phyloP scores from a whole-genome alignment of 1,139 yeast genomes.

The Meyerozyma sp. region DNA sequence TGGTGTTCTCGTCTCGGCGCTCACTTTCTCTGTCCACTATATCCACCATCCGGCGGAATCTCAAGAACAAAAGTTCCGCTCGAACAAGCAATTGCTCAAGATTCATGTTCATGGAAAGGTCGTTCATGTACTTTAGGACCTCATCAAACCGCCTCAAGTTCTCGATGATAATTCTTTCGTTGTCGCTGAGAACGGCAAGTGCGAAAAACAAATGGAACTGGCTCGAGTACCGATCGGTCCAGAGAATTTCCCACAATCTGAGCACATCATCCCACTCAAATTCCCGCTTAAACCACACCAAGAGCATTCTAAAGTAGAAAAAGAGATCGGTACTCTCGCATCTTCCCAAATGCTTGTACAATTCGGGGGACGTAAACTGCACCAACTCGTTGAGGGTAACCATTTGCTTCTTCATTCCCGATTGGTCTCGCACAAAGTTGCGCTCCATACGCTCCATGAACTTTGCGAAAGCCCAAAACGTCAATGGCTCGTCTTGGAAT shows the following conservation, averaged over 20 bases:
- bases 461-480: slow-evolving; percentile 85
- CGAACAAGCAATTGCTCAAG: slow-evolving; percentile 71
- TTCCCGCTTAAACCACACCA: slow-evolving; percentile 95
- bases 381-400: slow-evolving; percentile 73
- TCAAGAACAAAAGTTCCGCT: slow-evolving; percentile 74
- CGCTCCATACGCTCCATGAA: slow-evolving; percentile 96
- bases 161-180: slow-evolving; percentile 71
- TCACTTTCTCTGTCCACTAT: slow-evolving; percentile 58
- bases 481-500: slow-evolving; percentile 68
- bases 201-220: slow-evolving; percentile 88
- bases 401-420: slow-evolving; percentile 91
- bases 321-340: slow-evolving; percentile 89
- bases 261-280: slow-evolving; percentile 75
- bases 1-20: slow-evolving; percentile 10
- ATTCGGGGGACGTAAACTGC: slow-evolving; percentile 81
- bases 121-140: slow-evolving; percentile 88
- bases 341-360: slow-evolving; percentile 75
- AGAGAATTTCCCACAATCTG: slow-evolving; percentile 82
- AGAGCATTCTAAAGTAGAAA: slow-evolving; percentile 89
- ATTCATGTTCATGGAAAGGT: slow-evolving; percentile 70
- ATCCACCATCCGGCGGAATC: slow-evolving; percentile 73
- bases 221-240: slow-evolving; percentile 81
- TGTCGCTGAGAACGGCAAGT: slow-evolving; percentile 79
- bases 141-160: slow-evolving; percentile 81
- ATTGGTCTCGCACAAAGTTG: slow-evolving; percentile 83